Base-by-base conservation (phyloP, 2,329 filamentous ascomycete genomes). In the Penicillium sp. region DNA sequence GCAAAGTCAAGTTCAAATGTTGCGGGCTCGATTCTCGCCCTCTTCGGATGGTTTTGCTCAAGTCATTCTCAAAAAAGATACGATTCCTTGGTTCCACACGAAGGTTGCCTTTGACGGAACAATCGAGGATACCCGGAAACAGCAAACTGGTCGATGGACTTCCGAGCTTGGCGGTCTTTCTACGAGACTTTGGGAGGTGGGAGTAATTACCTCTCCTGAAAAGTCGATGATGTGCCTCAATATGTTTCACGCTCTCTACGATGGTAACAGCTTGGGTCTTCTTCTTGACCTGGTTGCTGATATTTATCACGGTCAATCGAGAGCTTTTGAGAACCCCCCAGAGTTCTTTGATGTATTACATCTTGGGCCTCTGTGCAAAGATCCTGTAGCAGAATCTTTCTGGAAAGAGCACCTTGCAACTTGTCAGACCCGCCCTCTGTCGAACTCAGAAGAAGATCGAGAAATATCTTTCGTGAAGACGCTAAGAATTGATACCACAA, bases 211-310 rank as follows among this genome's bases (percentile, higher is more conserved):
- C 26, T 68, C 69, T 10, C 60, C 69, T 5, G 54, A 60, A 1
- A 62, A 61, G 14, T 67, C 66, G 7, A 61, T 80, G 0, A 73
- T 96, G 31, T 74, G 81, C 2, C 67, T 96, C 2, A 83, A 89
- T 46, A 87, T 96, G 0, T 96, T 96, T 74, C 93, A 97, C 70
- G 92, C 85, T 0, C 73, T 96, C 0, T 97, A 97, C 65, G 93
- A 97, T 72, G 93, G 92, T 1, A 88, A 84, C 62, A 93, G 92
- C 59, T 82, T 96, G 39, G 81, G 83, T 1, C 72, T 91, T 25
- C 80, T 96, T 39, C 80, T 96, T 21, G 70, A 83, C 3, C 75
- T 81, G 21, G 78, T 96, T 3, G 74, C 77, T 27, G 66, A 76
- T 3, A 75, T 80, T 4, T 91, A 91, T 65, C 62, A 68, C 16